A percentile compares a stretch with the other conserved stretches of the same genome.
Evolutionary conservation across 345 rosid genomes (phyloP).

Genomic region (Excoecaria agallocha): DNA sequence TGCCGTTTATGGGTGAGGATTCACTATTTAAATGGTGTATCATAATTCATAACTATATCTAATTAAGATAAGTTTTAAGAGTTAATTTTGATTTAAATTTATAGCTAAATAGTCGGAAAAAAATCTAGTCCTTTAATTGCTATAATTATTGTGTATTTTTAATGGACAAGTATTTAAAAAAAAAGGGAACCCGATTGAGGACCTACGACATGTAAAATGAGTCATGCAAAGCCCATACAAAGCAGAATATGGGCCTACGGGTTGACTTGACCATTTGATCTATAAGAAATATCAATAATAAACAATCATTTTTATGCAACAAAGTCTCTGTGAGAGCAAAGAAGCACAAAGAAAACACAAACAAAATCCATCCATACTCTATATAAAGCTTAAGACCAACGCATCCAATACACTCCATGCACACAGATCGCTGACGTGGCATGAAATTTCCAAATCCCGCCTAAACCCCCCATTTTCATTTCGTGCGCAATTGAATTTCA

Average conservation of each 20-base stretch:
- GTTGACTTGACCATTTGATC: neutral
- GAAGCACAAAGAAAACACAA: slow-evolving; percentile 70
- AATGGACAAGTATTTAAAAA: too few relatives aligned
- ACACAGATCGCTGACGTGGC: slow-evolving; percentile 73
- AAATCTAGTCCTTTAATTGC: too few relatives aligned
- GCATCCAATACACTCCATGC: slow-evolving; percentile 25
- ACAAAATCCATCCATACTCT: too few relatives aligned
- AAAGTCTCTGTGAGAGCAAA: slow-evolving; percentile 21
- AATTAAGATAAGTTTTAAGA: too few relatives aligned
- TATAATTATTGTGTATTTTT: too few relatives aligned
- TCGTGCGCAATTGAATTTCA: slow-evolving; percentile 75
- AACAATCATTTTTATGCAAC: too few relatives aligned
- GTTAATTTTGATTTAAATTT: too few relatives aligned
- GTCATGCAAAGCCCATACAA: neutral
- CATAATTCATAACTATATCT: too few relatives aligned
- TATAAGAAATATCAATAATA: neutral
- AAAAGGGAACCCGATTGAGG: too few relatives aligned
- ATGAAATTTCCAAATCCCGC: slow-evolving; percentile 66
- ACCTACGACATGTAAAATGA: neutral
- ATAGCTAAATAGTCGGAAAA: too few relatives aligned
- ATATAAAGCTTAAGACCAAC: slow-evolving; percentile 21
- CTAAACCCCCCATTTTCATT: slow-evolving; percentile 66
- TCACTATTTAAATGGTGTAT: too few relatives aligned
- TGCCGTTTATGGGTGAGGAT: too few relatives aligned
- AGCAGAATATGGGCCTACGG: neutral